Evolutionary conservation across 768 basidiomycete genomes (phyloP), one percentile per base, ranked within the genome.

Genomic region (Agaricus sinodeliciosus): DNA sequence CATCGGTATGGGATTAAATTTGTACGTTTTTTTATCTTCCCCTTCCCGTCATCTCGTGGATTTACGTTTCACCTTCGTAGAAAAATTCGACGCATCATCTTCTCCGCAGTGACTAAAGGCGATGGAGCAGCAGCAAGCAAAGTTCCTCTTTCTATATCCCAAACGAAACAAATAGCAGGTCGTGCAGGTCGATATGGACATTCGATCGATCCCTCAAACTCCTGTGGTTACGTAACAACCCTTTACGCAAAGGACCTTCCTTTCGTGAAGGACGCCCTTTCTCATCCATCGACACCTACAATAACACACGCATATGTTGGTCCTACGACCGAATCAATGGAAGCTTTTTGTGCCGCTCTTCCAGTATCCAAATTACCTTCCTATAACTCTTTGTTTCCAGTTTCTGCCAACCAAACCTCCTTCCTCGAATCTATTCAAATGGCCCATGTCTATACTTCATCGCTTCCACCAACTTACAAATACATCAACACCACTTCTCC

Each of bases 1-100:
- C 0, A 85, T 97, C 45, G 94, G 96, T 1, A 94, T 99, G 93
- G 96, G 96, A 0, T 76, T 99, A 18, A 98, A 99, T 63, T 69
- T 99, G 96, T 97, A 65, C 43, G 48, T 9, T 16, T 35, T 18
- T 6, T 11, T 15, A 3, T 34, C 12, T 18, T 25, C 16, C 2
- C 18, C 28, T 2, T 16, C 15, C 13, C 37, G 12, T n/a, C 16
- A 15, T 39, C 8, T 6, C 16, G 7, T 12, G 1, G 15, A 39
- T 15, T 15, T 97, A 46, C 6, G 3, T 19, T 16, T 1, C 31
- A 3, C 1, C 11, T 43, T 13, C 13, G 8, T 22, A 56, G 55
- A 16, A 57, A 57, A 57, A 55, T 62, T 48, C 57, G 56, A n/a
- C 65, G 65, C 2, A 41, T 66, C 45, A 58, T 67, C 25, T 65